These are phyloP conservation scores for Nakaseomyces sp. DNA, from an alignment of 1,139 yeast genomes.

Conservation along the genomic window DNA sequence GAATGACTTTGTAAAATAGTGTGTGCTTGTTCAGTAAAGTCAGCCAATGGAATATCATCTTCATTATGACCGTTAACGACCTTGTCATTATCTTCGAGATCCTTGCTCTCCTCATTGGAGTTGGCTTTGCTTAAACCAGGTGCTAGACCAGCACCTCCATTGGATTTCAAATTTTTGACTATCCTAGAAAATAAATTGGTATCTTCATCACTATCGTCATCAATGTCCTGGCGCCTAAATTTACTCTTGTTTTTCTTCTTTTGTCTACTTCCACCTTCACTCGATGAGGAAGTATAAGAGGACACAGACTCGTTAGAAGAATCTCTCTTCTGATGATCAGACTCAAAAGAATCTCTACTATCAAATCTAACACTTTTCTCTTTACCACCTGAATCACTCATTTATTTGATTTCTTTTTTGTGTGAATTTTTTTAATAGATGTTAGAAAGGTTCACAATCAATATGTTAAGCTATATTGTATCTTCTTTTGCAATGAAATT, in stretches of 20 bases:
- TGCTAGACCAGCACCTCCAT: slow-evolving; percentile 26
- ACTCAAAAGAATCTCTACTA: slow-evolving; percentile 4
- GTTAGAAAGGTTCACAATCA: too few relatives aligned
- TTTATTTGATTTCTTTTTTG: too few relatives aligned
- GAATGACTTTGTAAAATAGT: slow-evolving; percentile 28
- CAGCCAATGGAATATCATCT: slow-evolving; percentile 18
- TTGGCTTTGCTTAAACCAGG: slow-evolving; percentile 24
- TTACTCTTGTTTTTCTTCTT: slow-evolving; percentile 13
- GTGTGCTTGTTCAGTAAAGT: slow-evolving; percentile 22
- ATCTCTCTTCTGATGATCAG: slow-evolving; percentile 1
- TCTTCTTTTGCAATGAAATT: too few relatives aligned
- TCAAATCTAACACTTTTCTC: slow-evolving; percentile 13
- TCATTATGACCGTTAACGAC: slow-evolving; percentile 1
- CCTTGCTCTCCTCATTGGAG: slow-evolving; percentile 8
- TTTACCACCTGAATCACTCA: slow-evolving; percentile 4
- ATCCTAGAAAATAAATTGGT: slow-evolving; percentile 24
- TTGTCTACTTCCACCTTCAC: slow-evolving; percentile 15
- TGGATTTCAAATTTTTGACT: slow-evolving; percentile 20
- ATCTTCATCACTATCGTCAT: slow-evolving; percentile 16
- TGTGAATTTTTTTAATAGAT: too few relatives aligned
- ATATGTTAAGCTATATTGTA: too few relatives aligned
- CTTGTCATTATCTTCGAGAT: slow-evolving; percentile 13
- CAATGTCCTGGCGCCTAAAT: slow-evolving; percentile 16
- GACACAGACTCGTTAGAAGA: slow-evolving; percentile 1
- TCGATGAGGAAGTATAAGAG: slow-evolving; percentile 3